Base-by-base conservation (phyloP, 768 basidiomycete species). In the Cyathus striatus region DNA sequence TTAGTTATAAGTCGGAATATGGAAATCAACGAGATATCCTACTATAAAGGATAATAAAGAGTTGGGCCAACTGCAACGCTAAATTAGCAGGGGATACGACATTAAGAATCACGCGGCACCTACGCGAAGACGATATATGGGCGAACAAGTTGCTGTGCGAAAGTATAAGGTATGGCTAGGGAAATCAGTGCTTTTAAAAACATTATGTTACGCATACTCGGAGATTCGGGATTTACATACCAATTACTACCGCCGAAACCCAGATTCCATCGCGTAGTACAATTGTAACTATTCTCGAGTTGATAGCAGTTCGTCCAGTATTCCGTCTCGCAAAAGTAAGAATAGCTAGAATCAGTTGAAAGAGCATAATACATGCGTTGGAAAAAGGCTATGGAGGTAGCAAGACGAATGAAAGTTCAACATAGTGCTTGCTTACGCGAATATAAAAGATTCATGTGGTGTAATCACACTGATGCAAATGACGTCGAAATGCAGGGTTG, bases 221-320 rank as follows among this genome's bases (percentile, higher is more conserved):
- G 25, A 3, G 48, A 35, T 43, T 12, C 45, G 42, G n/a, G 5
- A 17, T 7, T 12, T 10, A 36, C 35, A 36, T 38, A 6, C 20
- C 38, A 33, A 22, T 48, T 21, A 41, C 45, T 5, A 46, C 14
- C n/a, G 27, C 39, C 7, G 20, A 36, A 9, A 36, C 20, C 35
- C 35, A 36, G 20, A 9, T 36, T 24, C 50, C 47, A 24, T 51
- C 44, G 5, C 42, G 39, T 18, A 41, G 26, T 16, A 50, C 22
- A 7, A 40, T 38, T 14, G 32, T 25, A 12, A 40, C 32, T 18
- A 47, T 21, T 12, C 38, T 30, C 5, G 22, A 23, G 4, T 42
- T 36, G 18, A 38, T 38, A 5, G 26, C 22, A n/a, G n/a, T n/a
- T n/a, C n/a, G n/a, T 2, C 20, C 38, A 13, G 42, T 16, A 20